A percentile compares a stretch with the other conserved stretches of the same genome.
phyloP scores from a whole-genome alignment of 768 basidiomycete genomes.

The Macrolepiota dolichaula region DNA sequence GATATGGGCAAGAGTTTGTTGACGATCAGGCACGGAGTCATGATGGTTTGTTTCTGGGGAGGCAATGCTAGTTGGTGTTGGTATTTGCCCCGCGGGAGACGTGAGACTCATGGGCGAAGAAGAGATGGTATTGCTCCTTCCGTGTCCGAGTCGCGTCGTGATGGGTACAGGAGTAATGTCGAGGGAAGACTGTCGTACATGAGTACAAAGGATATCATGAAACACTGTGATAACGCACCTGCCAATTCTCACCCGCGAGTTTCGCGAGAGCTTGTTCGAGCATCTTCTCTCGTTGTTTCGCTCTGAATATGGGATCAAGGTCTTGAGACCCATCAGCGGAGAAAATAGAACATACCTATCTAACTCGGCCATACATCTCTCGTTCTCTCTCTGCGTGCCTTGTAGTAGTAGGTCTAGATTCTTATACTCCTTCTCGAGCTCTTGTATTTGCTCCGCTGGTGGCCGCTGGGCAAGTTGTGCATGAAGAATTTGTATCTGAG shows the following conservation, averaged over 20 bases:
- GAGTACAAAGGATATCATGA: not conserved
- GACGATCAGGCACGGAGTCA: constrained; percentile 21
- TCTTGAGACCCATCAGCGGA: not conserved
- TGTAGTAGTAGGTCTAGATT: constrained; percentile 73
- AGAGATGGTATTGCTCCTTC: constrained; percentile 28
- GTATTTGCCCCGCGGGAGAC: not conserved
- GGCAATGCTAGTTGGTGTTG: constrained; percentile 1
- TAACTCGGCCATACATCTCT: constrained; percentile 77
- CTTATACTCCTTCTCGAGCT: constrained; percentile 67
- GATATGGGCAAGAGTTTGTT: constrained; percentile 53
- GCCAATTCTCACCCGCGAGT: constrained; percentile 80
- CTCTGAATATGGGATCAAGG: constrained; percentile 28
- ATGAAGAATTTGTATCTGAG: constrained; percentile 61
- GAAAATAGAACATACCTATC: constrained; percentile 48
- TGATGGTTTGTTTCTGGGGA: constrained; percentile 4
- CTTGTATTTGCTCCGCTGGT: constrained; percentile 62
- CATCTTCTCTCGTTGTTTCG: constrained; percentile 68
- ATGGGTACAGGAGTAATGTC: constrained; percentile 27
- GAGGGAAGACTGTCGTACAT: constrained; percentile 23
- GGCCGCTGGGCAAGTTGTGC: constrained; percentile 65
- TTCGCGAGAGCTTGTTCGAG: constrained; percentile 70
- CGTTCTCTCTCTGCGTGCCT: constrained; percentile 84
- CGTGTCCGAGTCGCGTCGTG: constrained; percentile 20
- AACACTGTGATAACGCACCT: constrained; percentile 41
- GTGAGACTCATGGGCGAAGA: constrained; percentile 14